phyloP scores from a whole-genome alignment of 495 filamentous ascomycete species.

The Xylaria scruposa region DNA sequence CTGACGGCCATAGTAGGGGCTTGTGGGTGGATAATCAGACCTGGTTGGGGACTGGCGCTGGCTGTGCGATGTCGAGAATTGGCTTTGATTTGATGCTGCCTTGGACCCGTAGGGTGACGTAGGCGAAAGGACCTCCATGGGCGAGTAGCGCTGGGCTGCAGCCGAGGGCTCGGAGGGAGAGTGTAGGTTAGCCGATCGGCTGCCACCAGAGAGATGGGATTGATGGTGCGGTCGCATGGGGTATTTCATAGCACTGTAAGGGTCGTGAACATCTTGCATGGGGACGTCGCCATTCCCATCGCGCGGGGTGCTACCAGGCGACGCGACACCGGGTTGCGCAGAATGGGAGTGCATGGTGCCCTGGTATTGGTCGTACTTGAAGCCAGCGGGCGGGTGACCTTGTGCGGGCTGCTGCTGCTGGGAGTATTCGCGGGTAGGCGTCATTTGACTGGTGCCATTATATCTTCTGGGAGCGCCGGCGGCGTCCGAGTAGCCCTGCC shows the following conservation, averaged over 20 bases:
- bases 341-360: slow-evolving; percentile 61
- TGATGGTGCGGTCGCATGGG: slow-evolving; percentile 73
- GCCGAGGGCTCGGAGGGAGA: slow-evolving; percentile 77
- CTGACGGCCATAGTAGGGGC: slow-evolving; percentile 58
- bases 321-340: slow-evolving; percentile 63
- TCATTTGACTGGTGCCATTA: slow-evolving; percentile 55
- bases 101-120: slow-evolving; percentile 59
- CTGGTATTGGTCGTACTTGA: slow-evolving; percentile 78
- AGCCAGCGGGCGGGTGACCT: slow-evolving; percentile 68
- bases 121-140: slow-evolving; percentile 80
- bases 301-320: slow-evolving; percentile 70
- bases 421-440: slow-evolving; percentile 52
- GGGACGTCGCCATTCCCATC: slow-evolving; percentile 82
- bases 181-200: slow-evolving; percentile 57
- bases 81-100: slow-evolving; percentile 43
- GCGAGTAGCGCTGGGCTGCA: slow-evolving; percentile 90
- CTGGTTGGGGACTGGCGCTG: slow-evolving; percentile 60
- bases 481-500: slow-evolving; percentile 58
- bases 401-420: slow-evolving; percentile 52
- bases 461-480: slow-evolving; percentile 56
- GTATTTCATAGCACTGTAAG: slow-evolving; percentile 82
- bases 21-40: slow-evolving; percentile 54
- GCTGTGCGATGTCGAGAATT: slow-evolving; percentile 48
- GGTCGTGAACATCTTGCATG: slow-evolving; percentile 89
- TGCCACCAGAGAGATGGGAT: slow-evolving; percentile 56